Percentiles rank a stretch among this genome's conserved stretches.
Conservation (phyloP, 352 stramenopile species). For the Globisporangium ultimum region DNA sequence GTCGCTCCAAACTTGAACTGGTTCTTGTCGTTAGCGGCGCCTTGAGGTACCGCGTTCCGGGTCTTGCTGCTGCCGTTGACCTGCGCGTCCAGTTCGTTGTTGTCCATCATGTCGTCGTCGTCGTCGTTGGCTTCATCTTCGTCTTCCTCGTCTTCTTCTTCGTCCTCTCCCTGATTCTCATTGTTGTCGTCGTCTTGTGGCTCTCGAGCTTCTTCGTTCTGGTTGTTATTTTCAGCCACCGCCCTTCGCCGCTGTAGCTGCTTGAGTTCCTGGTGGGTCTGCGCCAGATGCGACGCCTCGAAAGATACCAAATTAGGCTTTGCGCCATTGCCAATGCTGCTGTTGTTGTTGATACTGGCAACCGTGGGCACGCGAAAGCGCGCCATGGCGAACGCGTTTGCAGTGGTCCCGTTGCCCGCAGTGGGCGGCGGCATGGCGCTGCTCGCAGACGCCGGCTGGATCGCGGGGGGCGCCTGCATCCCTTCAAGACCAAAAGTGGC, state of each 20-base stretch:
- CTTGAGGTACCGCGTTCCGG: background rate
- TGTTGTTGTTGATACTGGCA: constrained; percentile 3
- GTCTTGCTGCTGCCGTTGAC: constrained; percentile 8
- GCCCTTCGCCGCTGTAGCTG: constrained; percentile 2
- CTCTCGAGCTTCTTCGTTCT: background rate
- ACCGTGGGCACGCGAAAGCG: constrained; percentile 15
- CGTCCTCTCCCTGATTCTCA: constrained; percentile 2
- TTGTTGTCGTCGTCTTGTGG: background rate
- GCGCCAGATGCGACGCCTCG: background rate
- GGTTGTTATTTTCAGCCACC: background rate
- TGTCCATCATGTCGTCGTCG: constrained; percentile 6
- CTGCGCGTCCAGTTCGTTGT: constrained; percentile 7
- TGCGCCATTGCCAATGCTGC: background rate
- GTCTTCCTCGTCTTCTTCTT: constrained; percentile 12
- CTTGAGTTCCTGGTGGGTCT: constrained; percentile 1
- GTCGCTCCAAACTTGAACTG: too few relatives aligned
- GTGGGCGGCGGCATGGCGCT: background rate
- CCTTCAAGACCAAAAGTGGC: constrained; percentile 27
- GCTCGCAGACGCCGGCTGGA: background rate
- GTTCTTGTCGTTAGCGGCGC: too few relatives aligned
- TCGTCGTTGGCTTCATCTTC: constrained; percentile 9
- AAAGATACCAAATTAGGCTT: background rate
- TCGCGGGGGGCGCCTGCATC: constrained; percentile 23
- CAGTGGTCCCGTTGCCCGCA: constrained; percentile 1
- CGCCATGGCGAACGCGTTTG: constrained; percentile 10